Percentiles rank a stretch among this genome's conserved stretches.
Evolutionary conservation across 2,329 filamentous ascomycete species (phyloP).

Genomic region (Neonectria coccinea): DNA sequence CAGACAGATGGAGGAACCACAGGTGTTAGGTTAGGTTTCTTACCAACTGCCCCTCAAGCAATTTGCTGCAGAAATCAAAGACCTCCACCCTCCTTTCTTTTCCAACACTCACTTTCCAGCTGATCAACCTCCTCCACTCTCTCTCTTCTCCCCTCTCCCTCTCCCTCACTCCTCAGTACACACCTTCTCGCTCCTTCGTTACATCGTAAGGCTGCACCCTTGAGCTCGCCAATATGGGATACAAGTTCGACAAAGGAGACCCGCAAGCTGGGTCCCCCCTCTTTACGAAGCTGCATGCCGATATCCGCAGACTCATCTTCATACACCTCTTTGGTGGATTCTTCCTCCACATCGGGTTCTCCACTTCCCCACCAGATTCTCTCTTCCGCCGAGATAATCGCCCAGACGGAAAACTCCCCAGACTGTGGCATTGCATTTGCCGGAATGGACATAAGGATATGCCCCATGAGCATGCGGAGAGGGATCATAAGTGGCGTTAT

Average conservation of each 20-base stretch:
- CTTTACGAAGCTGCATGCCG: background rate
- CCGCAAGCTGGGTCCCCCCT: background rate
- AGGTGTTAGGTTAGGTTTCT: background rate
- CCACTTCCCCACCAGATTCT: too few species aligned
- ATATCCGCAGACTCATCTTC: background rate
- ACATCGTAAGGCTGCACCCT: background rate
- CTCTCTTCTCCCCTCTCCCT: too few species aligned
- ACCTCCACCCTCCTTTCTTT: background rate
- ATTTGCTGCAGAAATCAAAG: background rate
- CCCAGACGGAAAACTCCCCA: too few species aligned
- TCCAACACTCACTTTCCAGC: too few species aligned
- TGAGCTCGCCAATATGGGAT: too few species aligned
- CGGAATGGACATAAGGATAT: background rate
- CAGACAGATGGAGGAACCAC: background rate
- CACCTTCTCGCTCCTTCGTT: background rate
- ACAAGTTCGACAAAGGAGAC: background rate
- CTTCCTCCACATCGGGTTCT: too few species aligned
- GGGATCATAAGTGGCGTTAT: constrained; percentile 9
- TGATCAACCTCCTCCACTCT: too few species aligned
- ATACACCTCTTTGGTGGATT: constrained; percentile 10
- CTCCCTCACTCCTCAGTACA: background rate
- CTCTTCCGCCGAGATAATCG: too few species aligned
- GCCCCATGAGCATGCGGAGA: background rate
- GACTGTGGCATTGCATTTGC: constrained; percentile 25
- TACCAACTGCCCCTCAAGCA: background rate